A percentile compares a stretch with the other conserved stretches of the same genome.
These are phyloP conservation scores for Coemansia umbellata DNA, from an alignment of 192 early-diverging fungal genomes.

Conservation along the genomic window DNA sequence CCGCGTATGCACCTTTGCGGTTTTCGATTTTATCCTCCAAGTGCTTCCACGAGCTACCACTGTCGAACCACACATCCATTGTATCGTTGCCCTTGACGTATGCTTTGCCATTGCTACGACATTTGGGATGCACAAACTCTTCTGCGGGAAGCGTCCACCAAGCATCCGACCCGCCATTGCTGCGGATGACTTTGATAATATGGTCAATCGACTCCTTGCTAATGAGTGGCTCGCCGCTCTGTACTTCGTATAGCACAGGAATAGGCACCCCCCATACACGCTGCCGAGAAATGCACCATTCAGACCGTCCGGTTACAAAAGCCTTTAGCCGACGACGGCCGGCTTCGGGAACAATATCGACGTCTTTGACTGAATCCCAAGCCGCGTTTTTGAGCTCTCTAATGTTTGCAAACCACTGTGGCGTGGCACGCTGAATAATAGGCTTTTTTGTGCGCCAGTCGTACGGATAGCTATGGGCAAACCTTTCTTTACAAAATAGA, in stretches of 20 bases:
- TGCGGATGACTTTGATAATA: constrained; percentile 57
- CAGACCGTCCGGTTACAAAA: constrained; percentile 64
- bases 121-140: constrained; percentile 60
- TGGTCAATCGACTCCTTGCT: constrained; percentile 62
- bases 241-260: constrained; percentile 65
- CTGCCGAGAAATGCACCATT: constrained; percentile 85
- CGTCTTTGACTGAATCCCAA: constrained; percentile 51
- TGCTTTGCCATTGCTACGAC: constrained; percentile 52
- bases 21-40: constrained; percentile 46
- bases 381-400: constrained; percentile 60
- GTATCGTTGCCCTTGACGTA: constrained; percentile 69
- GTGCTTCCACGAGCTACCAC: constrained; percentile 72
- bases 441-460: constrained; percentile 84
- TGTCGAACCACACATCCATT: constrained; percentile 89
- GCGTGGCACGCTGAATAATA: constrained; percentile 71
- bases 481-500: constrained; percentile 53
- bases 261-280: constrained; percentile 81
- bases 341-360: constrained; percentile 60
- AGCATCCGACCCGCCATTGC: constrained; percentile 57
- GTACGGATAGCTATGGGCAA: constrained; percentile 75
- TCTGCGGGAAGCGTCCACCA: constrained; percentile 70
- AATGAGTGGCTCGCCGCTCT: constrained; percentile 60
- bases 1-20: constrained; percentile 51
- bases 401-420: constrained; percentile 81
- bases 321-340: constrained; percentile 57